phyloP scores from a whole-genome alignment of 768 basidiomycete genomes.

The Psilocybe azurescens region DNA sequence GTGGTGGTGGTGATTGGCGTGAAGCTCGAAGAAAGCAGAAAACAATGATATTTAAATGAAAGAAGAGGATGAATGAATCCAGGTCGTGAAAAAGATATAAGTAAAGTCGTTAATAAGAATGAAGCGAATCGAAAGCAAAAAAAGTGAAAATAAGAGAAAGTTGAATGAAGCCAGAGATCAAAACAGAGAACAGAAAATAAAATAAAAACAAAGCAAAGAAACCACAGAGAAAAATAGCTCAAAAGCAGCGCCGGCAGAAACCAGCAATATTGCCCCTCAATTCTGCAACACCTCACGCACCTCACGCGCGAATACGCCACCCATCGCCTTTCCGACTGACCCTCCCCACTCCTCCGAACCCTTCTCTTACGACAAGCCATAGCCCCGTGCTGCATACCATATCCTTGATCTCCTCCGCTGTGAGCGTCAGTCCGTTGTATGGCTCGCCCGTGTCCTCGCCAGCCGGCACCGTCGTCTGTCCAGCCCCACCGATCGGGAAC shows the following conservation, averaged over 20 bases:
- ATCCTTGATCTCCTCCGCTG: conserved; percentile 94
- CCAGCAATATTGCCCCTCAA: background rate
- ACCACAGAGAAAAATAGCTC: background rate
- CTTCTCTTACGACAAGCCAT: conserved; percentile 92
- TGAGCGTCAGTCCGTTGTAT: conserved; percentile 61
- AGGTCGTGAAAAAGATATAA: background rate
- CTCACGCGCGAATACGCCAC: conserved; percentile 73
- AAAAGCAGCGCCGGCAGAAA: background rate
- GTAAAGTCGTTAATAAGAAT: background rate
- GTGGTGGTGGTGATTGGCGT: background rate
- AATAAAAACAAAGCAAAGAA: background rate
- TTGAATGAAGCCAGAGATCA: background rate
- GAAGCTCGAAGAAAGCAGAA: background rate
- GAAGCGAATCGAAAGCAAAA: background rate
- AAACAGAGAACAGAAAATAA: background rate
- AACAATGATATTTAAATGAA: background rate
- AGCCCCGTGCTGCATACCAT: conserved; percentile 85
- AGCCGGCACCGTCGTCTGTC: background rate
- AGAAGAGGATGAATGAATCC: background rate
- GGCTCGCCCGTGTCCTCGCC: conserved; percentile 18
- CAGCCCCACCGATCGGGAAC: conserved; percentile 21
- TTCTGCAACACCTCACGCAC: conserved; percentile 1
- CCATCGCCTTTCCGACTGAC: conserved; percentile 80
- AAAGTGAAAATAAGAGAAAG: background rate
- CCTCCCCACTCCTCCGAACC: conserved; percentile 89